Base-by-base conservation (phyloP, 805 yeast genomes). In the Wickerhamiella dianesei region DNA sequence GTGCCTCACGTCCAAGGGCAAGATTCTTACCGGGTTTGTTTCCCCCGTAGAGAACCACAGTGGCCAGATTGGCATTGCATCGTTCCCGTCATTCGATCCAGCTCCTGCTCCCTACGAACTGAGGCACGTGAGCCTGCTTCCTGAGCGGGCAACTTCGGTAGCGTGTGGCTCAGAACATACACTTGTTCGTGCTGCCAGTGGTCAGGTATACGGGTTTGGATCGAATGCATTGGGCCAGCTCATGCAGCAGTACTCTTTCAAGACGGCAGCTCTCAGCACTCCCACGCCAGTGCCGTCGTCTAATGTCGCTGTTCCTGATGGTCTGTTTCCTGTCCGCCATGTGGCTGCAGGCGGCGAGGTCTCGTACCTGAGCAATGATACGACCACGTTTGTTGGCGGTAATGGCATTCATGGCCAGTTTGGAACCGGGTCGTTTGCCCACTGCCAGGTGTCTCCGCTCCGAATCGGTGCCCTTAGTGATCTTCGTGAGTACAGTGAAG, bases 41-140 rank as follows among this genome's bases (percentile, higher is more conserved):
- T 29, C 32, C 29, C 16, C 20, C 19, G 44, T 45, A 3, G 48
- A 47, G 12, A 60, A 66, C n/a, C 63, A 68, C 3, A 60, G 58
- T 54, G 97, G 97, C 3, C 96, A 92, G 64, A 84, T 74, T 63
- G 97, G 96, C 17, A 62, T 85, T 14, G 92, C 95, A 1, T 63
- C 67, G 13, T 75, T 69, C 52, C 76, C 95, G 1, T 88, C 83
- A 48, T 77, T 77, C 56, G 76, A 74, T 49, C 52, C 62, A 3
- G 71, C 75, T 0, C 83, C 87, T 4, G 52, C 54, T 2, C 68
- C 71, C 14, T 71, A 72, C 53, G 57, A 60, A 44, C 60, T 78
- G 12, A 70, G 71, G 52, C 85, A 79, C 47, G 70, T 85, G 48
- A 68, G 71, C 4, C 62, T 80, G 35, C 61, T 84, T 53, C 78